Percentiles rank a stretch among this genome's conserved stretches.
These are phyloP conservation scores for Sporothrix pseudoabietina DNA, from an alignment of 2,329 filamentous ascomycete genomes.

Conservation along the genomic window DNA sequence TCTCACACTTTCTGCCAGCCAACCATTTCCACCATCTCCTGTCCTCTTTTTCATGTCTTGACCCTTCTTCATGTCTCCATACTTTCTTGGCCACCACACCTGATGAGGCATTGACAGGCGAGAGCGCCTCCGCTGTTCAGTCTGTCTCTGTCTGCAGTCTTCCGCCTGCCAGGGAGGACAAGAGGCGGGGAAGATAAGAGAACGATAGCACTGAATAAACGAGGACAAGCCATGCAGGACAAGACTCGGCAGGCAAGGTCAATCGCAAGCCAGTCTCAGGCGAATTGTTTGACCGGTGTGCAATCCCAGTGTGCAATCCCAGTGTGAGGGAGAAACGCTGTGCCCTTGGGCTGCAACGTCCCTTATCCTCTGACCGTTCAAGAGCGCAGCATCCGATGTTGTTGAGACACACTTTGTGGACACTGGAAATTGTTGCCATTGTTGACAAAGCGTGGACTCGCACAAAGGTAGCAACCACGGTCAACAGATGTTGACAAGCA, in stretches of 20 bases:
- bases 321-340: neutral
- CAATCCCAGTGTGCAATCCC: too few species aligned
- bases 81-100: neutral
- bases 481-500: neutral
- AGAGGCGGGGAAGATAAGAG: slow-evolving; percentile 22
- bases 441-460: neutral
- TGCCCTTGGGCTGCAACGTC: neutral
- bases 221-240: neutral
- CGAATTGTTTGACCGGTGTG: neutral
- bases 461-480: neutral
- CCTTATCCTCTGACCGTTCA: neutral
- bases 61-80: neutral
- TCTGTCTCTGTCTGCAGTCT: neutral
- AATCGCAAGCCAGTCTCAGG: neutral
- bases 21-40: neutral
- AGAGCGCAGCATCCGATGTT: neutral
- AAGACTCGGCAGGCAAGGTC: slow-evolving; percentile 6
- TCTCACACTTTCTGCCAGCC: neutral
- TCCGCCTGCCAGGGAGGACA: neutral
- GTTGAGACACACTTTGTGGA: neutral
- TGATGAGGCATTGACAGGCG: neutral
- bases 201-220: neutral
- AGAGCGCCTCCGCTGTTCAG: neutral
- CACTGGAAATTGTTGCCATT: neutral
- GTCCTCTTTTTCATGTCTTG: neutral